Evolutionary conservation across 257 asterid genomes (phyloP).

Genomic region (Ajuga chamaepitys): DNA sequence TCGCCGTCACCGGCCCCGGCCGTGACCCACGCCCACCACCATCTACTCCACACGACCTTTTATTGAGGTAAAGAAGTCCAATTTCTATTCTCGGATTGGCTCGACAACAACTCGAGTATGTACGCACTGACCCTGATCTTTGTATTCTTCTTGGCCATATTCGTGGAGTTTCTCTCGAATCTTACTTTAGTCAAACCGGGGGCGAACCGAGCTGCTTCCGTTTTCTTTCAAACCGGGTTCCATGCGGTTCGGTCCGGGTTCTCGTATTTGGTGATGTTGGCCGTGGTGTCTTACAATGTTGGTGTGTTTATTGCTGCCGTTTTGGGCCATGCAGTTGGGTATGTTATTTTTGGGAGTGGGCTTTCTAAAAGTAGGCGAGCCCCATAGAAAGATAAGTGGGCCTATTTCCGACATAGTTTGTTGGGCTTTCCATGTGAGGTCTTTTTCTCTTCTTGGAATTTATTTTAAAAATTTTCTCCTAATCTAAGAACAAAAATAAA

Average conservation of each 20-base stretch:
- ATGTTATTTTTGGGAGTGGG: conserved; percentile 47
- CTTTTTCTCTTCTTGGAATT: too few species aligned
- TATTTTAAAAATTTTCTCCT: too few species aligned
- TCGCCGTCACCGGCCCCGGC: conserved; percentile 22
- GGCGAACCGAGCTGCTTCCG: conserved; percentile 34
- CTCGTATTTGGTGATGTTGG: conserved; percentile 57
- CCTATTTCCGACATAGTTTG: neutral
- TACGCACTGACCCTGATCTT: conserved; percentile 49
- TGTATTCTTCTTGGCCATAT: conserved; percentile 48
- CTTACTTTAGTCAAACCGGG: conserved; percentile 52
- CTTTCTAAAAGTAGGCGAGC: conserved; percentile 19
- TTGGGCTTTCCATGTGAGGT: neutral
- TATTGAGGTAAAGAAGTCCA: conserved; percentile 44
- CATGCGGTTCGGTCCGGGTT: conserved; percentile 69
- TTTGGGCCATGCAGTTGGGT: conserved; percentile 69
- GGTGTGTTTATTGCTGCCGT: conserved; percentile 61
- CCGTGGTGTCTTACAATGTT: conserved; percentile 72
- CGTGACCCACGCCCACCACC: conserved; percentile 20
- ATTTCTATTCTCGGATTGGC: conserved; percentile 43
- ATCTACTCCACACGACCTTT: conserved; percentile 24
- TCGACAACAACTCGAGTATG: conserved; percentile 50
- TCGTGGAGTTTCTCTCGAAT: conserved; percentile 46
- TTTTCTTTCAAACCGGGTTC: conserved; percentile 48
- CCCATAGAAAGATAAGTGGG: neutral
- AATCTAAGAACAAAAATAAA: too few species aligned